Evolutionary conservation across 306 rosid species (phyloP).

Genomic region (Prinsepia uniflora): DNA sequence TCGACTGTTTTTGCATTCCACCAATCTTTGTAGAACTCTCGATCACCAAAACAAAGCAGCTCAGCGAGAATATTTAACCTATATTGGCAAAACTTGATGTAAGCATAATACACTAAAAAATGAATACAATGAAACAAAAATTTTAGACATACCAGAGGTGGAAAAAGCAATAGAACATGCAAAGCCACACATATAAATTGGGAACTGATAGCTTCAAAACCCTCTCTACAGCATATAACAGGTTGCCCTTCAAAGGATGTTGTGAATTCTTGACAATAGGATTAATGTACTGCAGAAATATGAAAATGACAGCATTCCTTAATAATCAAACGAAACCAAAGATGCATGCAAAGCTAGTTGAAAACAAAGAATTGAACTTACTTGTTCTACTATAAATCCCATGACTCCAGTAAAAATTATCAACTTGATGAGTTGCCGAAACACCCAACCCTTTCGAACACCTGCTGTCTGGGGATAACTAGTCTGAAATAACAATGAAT

Average conservation of each 20-base stretch:
- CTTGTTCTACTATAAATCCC: constrained; percentile 97
- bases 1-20: constrained; percentile 97
- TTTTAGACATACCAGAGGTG: constrained; percentile 75
- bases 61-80: constrained; percentile 99
- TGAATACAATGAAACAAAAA: not conserved
- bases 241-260: constrained; percentile 90
- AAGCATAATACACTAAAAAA: constrained; percentile 27
- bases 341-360: not conserved
- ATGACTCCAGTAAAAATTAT: constrained; percentile 88
- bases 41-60: constrained; percentile 93
- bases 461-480: constrained; percentile 77
- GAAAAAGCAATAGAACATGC: constrained; percentile 98
- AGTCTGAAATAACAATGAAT: constrained; percentile 46
- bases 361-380: constrained; percentile 33
- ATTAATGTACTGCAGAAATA: constrained; percentile 82
- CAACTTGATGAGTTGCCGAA: constrained; percentile 80
- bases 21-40: constrained; percentile 96
- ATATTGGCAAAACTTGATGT: constrained; percentile 26
- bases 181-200: constrained; percentile 95
- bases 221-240: constrained; percentile 82
- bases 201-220: constrained; percentile 96
- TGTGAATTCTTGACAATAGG: constrained; percentile 90
- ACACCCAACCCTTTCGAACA: constrained; percentile 87
- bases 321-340: constrained; percentile 8
- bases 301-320: constrained; percentile 28